Conservation (phyloP, 202 grass and related monocot genomes). For the Saccharum hybrid region DNA sequence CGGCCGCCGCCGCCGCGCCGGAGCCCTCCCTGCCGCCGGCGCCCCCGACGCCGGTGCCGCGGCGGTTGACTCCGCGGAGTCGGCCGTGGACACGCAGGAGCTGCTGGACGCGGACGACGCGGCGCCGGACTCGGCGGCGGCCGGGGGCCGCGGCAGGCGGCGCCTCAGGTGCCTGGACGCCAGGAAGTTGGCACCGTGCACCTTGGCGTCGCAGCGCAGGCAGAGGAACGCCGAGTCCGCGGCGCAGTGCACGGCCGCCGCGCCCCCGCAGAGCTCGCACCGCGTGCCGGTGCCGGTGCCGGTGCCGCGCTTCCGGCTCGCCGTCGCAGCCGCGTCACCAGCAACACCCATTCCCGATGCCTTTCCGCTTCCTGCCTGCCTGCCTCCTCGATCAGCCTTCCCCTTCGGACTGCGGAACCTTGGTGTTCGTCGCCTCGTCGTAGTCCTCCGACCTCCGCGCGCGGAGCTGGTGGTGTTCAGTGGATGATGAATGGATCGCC, state of each 20-base stretch:
- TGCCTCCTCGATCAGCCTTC: neutral
- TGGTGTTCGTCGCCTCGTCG: neutral
- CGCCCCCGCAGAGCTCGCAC: constrained; percentile 70
- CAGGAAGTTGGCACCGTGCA: constrained; percentile 96
- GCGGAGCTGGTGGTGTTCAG: neutral
- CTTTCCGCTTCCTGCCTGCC: neutral
- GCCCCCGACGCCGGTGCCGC: neutral
- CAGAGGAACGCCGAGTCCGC: constrained; percentile 86
- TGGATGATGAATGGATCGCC: neutral
- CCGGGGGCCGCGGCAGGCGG: constrained; percentile 4
- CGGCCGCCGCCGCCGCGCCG: constrained; percentile 13
- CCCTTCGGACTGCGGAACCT: neutral
- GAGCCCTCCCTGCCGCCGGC: too few relatives aligned
- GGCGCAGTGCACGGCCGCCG: constrained; percentile 81
- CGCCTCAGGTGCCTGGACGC: constrained; percentile 75
- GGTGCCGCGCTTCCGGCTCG: neutral
- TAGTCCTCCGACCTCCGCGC: neutral
- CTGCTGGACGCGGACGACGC: constrained; percentile 32
- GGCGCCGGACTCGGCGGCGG: neutral
- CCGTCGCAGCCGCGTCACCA: neutral
- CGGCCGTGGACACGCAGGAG: constrained; percentile 50
- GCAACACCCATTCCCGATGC: neutral
- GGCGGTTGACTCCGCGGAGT: constrained; percentile 40
- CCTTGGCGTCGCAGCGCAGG: constrained; percentile 70
- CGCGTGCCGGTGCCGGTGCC: neutral